These are phyloP conservation scores for Hibiscus mutabilis DNA, from an alignment of 345 rosid species.

Conservation along the genomic window DNA sequence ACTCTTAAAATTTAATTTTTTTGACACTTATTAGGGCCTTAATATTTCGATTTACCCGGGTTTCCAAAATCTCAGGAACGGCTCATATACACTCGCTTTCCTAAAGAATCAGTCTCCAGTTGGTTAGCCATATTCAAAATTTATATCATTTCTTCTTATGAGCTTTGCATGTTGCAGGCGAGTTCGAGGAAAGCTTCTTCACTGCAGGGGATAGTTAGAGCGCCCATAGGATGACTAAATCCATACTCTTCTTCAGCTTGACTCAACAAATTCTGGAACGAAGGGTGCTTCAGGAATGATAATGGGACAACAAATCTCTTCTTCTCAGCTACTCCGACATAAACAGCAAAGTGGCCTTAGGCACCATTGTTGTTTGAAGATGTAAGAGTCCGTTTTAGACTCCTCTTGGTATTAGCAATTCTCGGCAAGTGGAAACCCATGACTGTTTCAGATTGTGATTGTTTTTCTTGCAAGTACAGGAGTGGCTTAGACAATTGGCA, in stretches of 20 bases:
- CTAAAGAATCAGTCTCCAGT: background rate
- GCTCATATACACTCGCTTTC: background rate
- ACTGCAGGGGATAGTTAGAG: slow-evolving; percentile 45
- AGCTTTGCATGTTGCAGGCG: slow-evolving; percentile 26
- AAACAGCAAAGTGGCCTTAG: slow-evolving; percentile 43
- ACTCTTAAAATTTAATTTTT: too few relatives aligned
- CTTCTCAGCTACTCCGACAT: slow-evolving; percentile 45
- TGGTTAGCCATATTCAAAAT: background rate
- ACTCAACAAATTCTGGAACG: slow-evolving; percentile 36
- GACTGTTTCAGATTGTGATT: background rate
- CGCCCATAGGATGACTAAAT: slow-evolving; percentile 43
- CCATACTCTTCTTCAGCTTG: slow-evolving; percentile 52
- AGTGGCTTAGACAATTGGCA: background rate
- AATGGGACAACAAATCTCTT: slow-evolving; percentile 43
- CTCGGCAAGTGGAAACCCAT: background rate
- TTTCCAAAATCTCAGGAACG: too few relatives aligned
- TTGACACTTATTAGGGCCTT: too few relatives aligned
- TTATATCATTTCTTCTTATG: background rate
- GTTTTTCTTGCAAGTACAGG: background rate
- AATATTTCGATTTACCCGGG: too few relatives aligned
- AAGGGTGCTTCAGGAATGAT: slow-evolving; percentile 32
- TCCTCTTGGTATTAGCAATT: background rate
- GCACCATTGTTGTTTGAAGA: slow-evolving; percentile 9
- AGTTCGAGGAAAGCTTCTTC: slow-evolving; percentile 37
- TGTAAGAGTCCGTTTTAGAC: background rate